Percentiles rank a stretch among this genome's conserved stretches.
These are phyloP conservation scores for Pichia sp. DNA, from an alignment of 1,139 yeast species.

Conservation along the genomic window DNA sequence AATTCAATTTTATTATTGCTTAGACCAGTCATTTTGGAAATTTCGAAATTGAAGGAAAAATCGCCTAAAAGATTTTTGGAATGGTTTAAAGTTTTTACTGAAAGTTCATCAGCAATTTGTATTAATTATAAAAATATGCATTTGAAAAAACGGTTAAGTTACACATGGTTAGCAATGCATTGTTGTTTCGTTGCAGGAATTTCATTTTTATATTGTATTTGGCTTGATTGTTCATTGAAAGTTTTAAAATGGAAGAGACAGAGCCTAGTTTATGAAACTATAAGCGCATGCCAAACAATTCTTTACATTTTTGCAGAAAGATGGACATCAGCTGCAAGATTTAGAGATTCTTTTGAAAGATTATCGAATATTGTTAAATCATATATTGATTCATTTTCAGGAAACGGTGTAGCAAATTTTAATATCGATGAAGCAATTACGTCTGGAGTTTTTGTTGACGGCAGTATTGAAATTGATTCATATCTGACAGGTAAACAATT, in stretches of 20 bases:
- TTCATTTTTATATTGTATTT: constrained; percentile 29
- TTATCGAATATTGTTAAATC: constrained; percentile 12
- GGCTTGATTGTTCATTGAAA: constrained; percentile 24
- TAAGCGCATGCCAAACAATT: constrained; percentile 27
- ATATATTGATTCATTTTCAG: constrained; percentile 6
- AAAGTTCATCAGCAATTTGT: constrained; percentile 28
- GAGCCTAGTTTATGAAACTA: constrained; percentile 26
- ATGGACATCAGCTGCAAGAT: constrained; percentile 24
- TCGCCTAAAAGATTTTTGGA: constrained; percentile 22
- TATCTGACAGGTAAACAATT: constrained; percentile 10
- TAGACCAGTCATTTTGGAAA: constrained; percentile 28
- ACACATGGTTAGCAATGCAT: constrained; percentile 30
- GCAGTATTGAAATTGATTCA: constrained; percentile 15
- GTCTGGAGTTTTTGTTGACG: constrained; percentile 13
- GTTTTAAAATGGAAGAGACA: constrained; percentile 24
- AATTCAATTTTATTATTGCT: constrained; percentile 28
- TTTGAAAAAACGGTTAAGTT: constrained; percentile 21
- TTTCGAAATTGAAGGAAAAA: constrained; percentile 19
- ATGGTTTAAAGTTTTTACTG: constrained; percentile 30
- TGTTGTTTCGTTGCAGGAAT: constrained; percentile 30
- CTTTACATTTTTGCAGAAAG: constrained; percentile 28
- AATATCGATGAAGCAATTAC: constrained; percentile 1
- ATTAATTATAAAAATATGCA: constrained; percentile 26
- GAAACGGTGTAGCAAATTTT: neutral
- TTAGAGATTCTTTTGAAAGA: constrained; percentile 18